Conservation (phyloP, 2,329 filamentous ascomycete genomes). For the Ophiocordyceps unilateralis region DNA sequence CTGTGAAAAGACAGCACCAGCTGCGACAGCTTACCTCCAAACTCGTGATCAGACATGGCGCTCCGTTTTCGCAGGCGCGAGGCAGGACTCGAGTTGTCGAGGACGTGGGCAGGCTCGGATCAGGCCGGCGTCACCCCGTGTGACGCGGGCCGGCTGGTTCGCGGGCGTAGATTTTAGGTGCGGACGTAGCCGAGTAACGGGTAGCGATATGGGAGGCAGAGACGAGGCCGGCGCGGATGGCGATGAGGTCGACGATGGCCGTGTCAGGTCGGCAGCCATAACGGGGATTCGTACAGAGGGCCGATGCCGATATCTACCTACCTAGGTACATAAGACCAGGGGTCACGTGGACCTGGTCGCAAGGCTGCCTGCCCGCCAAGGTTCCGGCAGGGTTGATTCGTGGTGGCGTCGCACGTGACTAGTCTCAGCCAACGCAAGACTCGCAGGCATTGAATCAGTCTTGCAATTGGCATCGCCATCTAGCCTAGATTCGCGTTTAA, state of each 20-base stretch:
- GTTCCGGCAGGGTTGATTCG: neutral
- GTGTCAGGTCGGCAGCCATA: neutral
- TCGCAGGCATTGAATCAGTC: too few relatives aligned
- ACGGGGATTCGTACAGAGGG: neutral
- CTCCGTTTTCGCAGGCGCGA: neutral
- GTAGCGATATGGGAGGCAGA: neutral
- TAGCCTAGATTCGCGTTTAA: too few relatives aligned
- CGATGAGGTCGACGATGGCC: neutral
- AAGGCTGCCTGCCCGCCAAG: neutral
- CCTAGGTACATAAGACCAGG: neutral
- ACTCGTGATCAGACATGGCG: conserved; percentile 49
- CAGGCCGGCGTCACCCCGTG: neutral
- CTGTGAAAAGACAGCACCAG: conserved; percentile 1
- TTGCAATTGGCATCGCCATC: too few relatives aligned
- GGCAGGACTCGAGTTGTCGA: neutral
- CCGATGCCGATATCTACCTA: neutral
- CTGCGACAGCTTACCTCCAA: conserved; percentile 33
- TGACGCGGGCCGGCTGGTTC: neutral
- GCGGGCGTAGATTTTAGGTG: neutral
- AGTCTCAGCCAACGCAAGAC: too few relatives aligned
- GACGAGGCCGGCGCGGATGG: neutral
- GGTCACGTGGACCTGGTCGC: neutral
- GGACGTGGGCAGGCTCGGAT: neutral
- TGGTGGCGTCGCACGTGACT: too few relatives aligned
- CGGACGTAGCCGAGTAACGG: neutral